phyloP scores from a whole-genome alignment of 805 yeast species.

The Ogataea trehaloabstinens region DNA sequence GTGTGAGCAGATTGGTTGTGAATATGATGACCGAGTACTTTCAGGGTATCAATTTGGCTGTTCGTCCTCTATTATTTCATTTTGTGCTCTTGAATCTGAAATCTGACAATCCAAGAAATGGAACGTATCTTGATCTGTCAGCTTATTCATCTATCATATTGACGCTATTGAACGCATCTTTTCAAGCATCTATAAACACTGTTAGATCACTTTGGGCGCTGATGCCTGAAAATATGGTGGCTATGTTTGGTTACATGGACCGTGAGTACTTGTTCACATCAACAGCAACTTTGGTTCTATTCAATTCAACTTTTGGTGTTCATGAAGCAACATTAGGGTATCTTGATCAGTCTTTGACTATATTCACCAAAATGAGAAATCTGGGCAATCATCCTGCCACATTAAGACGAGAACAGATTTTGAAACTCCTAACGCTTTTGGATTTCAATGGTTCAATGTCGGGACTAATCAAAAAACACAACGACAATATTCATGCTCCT shows the following conservation, averaged over 20 bases:
- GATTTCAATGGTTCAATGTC: constrained; percentile 68
- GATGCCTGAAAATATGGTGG: constrained; percentile 77
- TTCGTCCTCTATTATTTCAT: constrained; percentile 72
- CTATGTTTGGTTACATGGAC: constrained; percentile 84
- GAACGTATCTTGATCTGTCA: constrained; percentile 56
- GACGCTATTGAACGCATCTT: constrained; percentile 70
- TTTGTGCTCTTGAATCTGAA: constrained; percentile 68
- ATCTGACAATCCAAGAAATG: constrained; percentile 30
- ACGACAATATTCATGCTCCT: constrained; percentile 40
- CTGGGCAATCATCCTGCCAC: constrained; percentile 82
- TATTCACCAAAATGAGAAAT: constrained; percentile 73
- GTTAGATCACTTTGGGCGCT: constrained; percentile 72
- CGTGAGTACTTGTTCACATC: constrained; percentile 78
- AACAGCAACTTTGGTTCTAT: constrained; percentile 68
- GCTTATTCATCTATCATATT: constrained; percentile 65
- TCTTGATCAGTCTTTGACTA: constrained; percentile 66
- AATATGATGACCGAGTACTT: constrained; percentile 81
- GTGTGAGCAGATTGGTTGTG: constrained; percentile 63
- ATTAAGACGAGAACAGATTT: constrained; percentile 64
- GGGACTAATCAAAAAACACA: constrained; percentile 55
- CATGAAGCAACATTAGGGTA: constrained; percentile 73
- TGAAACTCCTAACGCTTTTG: constrained; percentile 60
- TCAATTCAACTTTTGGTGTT: constrained; percentile 78
- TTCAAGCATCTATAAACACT: constrained; percentile 78
- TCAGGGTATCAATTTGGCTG: constrained; percentile 78